Evolutionary conservation across 371 early-diverging fungal genomes (phyloP).

Genomic region (Circinella minor): DNA sequence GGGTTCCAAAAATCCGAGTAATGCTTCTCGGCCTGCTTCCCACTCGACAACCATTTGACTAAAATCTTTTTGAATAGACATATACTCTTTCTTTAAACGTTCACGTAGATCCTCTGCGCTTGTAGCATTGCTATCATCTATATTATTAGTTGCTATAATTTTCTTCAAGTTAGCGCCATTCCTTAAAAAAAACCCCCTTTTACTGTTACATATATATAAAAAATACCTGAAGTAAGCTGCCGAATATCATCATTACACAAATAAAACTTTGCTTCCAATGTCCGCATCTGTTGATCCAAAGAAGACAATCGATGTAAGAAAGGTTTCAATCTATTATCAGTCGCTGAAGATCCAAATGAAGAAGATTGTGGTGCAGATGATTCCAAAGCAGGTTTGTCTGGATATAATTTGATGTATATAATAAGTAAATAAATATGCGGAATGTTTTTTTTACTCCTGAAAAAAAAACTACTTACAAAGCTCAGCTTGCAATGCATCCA

Average conservation of each 20-base stretch:
- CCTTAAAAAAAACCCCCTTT: neutral
- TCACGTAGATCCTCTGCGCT: conserved; percentile 19
- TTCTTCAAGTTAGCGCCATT: neutral
- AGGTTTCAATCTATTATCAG: conserved; percentile 32
- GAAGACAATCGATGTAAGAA: conserved; percentile 48
- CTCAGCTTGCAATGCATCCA: conserved; percentile 37
- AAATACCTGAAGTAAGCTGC: conserved; percentile 36
- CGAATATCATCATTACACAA: conserved; percentile 52
- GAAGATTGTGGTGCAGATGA: neutral
- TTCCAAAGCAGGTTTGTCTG: conserved; percentile 33
- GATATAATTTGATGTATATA: neutral
- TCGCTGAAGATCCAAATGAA: neutral
- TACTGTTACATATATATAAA: neutral
- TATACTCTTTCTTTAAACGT: conserved; percentile 37
- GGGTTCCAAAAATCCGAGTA: conserved; percentile 35
- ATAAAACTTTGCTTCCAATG: conserved; percentile 53
- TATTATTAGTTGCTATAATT: neutral
- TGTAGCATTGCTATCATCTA: neutral
- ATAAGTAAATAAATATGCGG: neutral
- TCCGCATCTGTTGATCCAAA: conserved; percentile 52
- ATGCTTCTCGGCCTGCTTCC: conserved; percentile 43
- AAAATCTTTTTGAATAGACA: conserved; percentile 44
- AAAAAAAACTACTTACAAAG: conserved; percentile 35
- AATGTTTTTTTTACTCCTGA: neutral
- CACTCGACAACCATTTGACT: conserved; percentile 43